Conservation (phyloP, 1,284 basidiomycete genomes). For the Boletus sp. region DNA sequence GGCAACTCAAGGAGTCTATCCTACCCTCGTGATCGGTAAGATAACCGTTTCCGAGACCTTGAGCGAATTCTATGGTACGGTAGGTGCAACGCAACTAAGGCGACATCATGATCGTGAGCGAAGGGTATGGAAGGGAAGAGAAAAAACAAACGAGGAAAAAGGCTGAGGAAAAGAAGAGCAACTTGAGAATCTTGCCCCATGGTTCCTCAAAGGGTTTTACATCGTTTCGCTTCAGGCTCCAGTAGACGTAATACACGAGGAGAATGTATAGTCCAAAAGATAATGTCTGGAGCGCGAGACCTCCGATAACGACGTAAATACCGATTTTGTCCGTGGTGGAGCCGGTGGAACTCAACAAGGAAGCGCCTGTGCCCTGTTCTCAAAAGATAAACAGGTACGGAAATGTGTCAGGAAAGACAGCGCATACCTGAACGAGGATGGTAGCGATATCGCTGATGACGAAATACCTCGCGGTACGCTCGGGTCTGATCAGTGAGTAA, state of each 20-base stretch:
- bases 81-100: constrained; percentile 45
- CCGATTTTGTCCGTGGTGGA: constrained; percentile 16
- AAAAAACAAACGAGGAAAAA: constrained; percentile 30
- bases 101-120: background rate
- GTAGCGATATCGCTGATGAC: constrained; percentile 42
- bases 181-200: constrained; percentile 30
- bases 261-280: constrained; percentile 33
- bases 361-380: constrained; percentile 21
- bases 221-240: constrained; percentile 17
- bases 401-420: no score
- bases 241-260: constrained; percentile 23
- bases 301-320: constrained; percentile 24
- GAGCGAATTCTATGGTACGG: constrained; percentile 44
- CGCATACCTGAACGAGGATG: constrained; percentile 44
- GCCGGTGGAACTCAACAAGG: constrained; percentile 18
- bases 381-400: background rate
- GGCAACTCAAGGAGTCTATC: background rate
- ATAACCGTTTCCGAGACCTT: constrained; percentile 41
- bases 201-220: constrained; percentile 14
- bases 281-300: constrained; percentile 29
- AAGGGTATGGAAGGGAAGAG: background rate
- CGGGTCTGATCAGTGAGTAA: constrained; percentile 31
- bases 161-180: constrained; percentile 30
- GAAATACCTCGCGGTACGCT: constrained; percentile 28
- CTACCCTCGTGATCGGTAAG: constrained; percentile 43